Evolutionary conservation across 1,284 basidiomycete genomes (phyloP).

Genomic region (Trichosporon inkin): DNA sequence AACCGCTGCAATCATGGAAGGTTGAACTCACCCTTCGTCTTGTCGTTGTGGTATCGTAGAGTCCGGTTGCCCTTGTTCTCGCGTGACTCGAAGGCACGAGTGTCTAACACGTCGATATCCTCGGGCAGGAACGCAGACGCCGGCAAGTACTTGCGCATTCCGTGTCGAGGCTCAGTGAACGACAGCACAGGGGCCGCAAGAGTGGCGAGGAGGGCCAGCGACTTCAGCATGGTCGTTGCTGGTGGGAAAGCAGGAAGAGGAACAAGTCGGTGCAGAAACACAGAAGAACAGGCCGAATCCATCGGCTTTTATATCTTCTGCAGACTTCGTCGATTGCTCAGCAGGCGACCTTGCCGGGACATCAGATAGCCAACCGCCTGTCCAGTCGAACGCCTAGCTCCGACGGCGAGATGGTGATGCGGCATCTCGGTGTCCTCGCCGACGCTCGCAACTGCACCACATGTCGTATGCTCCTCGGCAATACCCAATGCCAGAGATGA

Average conservation of each 20-base stretch:
- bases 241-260: background rate
- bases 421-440: too few species aligned
- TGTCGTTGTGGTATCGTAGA: conserved; percentile 4
- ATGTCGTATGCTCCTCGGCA: too few species aligned
- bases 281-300: background rate
- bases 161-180: background rate
- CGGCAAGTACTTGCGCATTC: background rate
- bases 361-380: too few species aligned
- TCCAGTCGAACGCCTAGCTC: too few species aligned
- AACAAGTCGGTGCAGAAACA: background rate
- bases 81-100: background rate
- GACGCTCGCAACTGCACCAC: too few species aligned
- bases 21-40: conserved; percentile 10
- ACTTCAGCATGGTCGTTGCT: background rate
- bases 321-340: too few species aligned
- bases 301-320: too few species aligned
- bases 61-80: background rate
- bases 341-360: too few species aligned
- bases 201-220: background rate
- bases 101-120: background rate
- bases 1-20: background rate
- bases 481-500: too few species aligned
- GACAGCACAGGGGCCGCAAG: background rate
- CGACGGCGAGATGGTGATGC: too few species aligned
- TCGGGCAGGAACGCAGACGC: background rate